Evolutionary conservation across 1,284 basidiomycete species (phyloP).

Genomic region (Marasmius sp.): DNA sequence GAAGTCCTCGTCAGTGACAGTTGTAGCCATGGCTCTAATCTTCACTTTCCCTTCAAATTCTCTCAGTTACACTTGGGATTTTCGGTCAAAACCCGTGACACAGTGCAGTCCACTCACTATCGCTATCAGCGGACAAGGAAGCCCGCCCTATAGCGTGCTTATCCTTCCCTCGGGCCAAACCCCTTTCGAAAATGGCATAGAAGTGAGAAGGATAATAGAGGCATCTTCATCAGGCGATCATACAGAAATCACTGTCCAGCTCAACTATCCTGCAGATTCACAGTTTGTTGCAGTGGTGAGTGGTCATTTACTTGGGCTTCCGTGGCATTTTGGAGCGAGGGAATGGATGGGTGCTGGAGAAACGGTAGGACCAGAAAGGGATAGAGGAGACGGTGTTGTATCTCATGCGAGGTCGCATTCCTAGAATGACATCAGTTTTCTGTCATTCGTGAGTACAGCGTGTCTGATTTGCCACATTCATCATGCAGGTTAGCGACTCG

Average conservation of each 20-base stretch:
- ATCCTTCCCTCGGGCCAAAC: conserved; percentile 66
- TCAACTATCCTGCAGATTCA: conserved; percentile 66
- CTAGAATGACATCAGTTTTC: neutral
- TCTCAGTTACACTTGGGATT: conserved; percentile 58
- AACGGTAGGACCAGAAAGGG: neutral
- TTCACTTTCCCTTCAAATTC: conserved; percentile 29
- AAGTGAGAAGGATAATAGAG: conserved; percentile 63
- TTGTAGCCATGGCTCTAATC: conserved; percentile 4
- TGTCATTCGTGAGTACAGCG: neutral
- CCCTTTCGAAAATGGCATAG: conserved; percentile 57
- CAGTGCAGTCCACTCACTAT: conserved; percentile 68
- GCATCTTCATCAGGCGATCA: conserved; percentile 46
- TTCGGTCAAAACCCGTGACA: conserved; percentile 51
- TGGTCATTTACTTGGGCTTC: conserved; percentile 18
- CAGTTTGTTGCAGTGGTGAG: conserved; percentile 76
- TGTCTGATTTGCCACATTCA: neutral
- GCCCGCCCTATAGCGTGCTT: conserved; percentile 64
- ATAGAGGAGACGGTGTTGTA: no score
- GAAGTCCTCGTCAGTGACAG: neutral
- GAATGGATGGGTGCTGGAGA: no score
- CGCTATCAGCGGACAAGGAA: conserved; percentile 49
- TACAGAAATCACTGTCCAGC: conserved; percentile 49
- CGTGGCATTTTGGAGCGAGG: neutral
- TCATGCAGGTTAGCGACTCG: conserved; percentile 63
- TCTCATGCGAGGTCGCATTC: no score